A percentile compares a stretch with the other conserved stretches of the same genome.
Evolutionary conservation across 257 asterid species (phyloP).

Genomic region (Rubia yunnanensis): DNA sequence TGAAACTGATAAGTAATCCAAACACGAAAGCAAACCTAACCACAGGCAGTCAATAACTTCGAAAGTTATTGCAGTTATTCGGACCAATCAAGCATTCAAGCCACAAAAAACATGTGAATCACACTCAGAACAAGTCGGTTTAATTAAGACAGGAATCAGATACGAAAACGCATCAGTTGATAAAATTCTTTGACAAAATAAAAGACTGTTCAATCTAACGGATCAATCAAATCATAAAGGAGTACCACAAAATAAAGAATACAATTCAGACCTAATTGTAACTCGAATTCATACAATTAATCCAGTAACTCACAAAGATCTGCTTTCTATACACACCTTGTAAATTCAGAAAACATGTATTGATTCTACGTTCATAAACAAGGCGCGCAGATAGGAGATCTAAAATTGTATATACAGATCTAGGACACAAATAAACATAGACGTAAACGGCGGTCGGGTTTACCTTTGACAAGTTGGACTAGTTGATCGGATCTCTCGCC

Average conservation of each 20-base stretch:
- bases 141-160: not conserved
- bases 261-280: not conserved
- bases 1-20: not conserved
- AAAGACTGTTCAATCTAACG: not conserved
- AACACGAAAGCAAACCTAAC: not conserved
- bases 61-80: not conserved
- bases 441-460: not conserved
- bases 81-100: not conserved
- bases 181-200: not conserved
- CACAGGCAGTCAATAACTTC: not conserved
- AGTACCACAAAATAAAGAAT: not conserved
- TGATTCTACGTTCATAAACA: not conserved
- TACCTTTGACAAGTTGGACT: conserved; percentile 2
- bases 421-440: not conserved
- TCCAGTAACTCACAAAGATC: not conserved
- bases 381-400: not conserved
- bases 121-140: not conserved
- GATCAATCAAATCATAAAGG: not conserved
- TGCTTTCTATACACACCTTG: not conserved
- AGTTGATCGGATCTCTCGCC: not conserved
- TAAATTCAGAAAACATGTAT: not conserved
- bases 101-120: not conserved
- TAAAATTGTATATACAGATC: conserved; percentile 1
- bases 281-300: not conserved
- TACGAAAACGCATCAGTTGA: not conserved